A percentile compares a stretch with the other conserved stretches of the same genome.
phyloP scores from a whole-genome alignment of 805 yeast species.

The Starmerella sp. region DNA sequence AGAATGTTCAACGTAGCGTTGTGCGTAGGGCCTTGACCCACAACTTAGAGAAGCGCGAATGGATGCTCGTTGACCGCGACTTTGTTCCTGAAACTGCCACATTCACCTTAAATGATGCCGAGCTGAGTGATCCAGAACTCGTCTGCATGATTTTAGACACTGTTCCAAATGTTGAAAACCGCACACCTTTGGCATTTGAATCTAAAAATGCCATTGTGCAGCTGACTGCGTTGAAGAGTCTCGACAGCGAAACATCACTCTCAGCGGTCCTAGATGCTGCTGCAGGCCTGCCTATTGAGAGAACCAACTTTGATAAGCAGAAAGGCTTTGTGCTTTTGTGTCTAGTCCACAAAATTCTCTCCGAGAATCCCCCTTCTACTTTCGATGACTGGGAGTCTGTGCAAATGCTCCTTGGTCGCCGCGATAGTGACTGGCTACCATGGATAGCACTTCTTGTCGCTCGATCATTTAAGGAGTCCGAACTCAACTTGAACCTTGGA shows the following conservation, averaged over 20 bases:
- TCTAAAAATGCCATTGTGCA: not conserved
- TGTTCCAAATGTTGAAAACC: not conserved
- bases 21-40: constrained; percentile 7
- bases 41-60: constrained; percentile 1
- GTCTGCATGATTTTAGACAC: not conserved
- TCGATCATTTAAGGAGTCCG: not conserved
- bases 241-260: not conserved
- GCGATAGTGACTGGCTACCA: not conserved
- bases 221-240: not conserved
- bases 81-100: constrained; percentile 4
- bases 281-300: not conserved
- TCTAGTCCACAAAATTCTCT: not conserved
- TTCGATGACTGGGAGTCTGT: not conserved
- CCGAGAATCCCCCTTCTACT: not conserved
- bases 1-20: constrained; percentile 13
- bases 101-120: not conserved
- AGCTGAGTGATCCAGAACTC: not conserved
- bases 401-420: not conserved
- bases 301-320: constrained; percentile 1
- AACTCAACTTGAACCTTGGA: not conserved
- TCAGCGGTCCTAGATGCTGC: not conserved
- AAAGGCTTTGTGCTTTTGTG: not conserved
- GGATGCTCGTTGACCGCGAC: constrained; percentile 11
- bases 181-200: not conserved
- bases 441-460: not conserved